Base-by-base conservation (phyloP, 768 basidiomycete species). In the Mycena albidolilacea region DNA sequence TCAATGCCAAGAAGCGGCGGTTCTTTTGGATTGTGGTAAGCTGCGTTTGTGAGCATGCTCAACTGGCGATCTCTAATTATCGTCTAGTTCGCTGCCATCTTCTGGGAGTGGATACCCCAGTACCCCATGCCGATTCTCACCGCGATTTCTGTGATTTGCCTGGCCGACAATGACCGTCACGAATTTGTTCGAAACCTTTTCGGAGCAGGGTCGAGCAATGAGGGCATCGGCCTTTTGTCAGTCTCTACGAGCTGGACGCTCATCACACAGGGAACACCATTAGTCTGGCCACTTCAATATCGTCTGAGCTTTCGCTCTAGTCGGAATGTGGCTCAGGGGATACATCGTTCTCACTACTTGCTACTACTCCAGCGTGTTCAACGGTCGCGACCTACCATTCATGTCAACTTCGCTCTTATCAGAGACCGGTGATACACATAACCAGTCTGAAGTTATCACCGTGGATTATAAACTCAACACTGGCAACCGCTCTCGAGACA, bases 1-100 rank as follows among this genome's bases (percentile, higher is more conserved):
- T 90, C 21, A 90, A 88, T 75, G 81, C 81, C 23, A 89, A 89
- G 81, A 84, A 84, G 70, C 78, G 87, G 78, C 84, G 81, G 44
- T 88, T 87, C 79, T 90, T 90, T 80, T 90, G 89, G 88, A 87
- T 89, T 62, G 86, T 86, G 41, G 86, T 87, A 79, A 37, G 83
- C 77, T 60, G 23, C 23, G 23, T 23, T 23, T 2, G 23, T 23
- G 43, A n/a, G 37, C 17, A 52, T 39, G 14, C 58, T 54, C 41
- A 68, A 12, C 14, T 58, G n/a, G 17, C n/a, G 44, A 14, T 60
- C 35, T 21, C 37, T 64, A 57, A 57, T 23, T 59, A 23, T 23
- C 19, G 7, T 23, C 7, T 15, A 58, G 74, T 88, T 87, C 67
- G 80, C 81, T 3, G 85, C 82, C 4, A 87, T 86, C 64, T 86